Percentiles rank a stretch among this genome's conserved stretches.
Evolutionary conservation across 768 basidiomycete genomes (phyloP).

Genomic region (Lactarius indigo): DNA sequence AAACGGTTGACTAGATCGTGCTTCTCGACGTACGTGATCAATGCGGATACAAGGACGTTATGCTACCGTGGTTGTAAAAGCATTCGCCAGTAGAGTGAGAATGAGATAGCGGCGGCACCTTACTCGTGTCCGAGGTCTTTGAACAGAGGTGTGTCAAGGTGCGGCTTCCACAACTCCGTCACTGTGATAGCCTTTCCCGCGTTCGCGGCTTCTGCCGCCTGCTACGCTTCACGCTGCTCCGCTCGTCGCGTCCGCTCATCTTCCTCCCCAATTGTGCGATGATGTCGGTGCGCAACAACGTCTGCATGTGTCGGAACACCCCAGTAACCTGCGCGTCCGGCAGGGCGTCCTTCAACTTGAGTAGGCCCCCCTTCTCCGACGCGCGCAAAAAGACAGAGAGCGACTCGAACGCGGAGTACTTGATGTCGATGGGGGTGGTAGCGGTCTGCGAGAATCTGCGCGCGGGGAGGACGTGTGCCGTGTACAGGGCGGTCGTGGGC

Average conservation of each 20-base stretch:
- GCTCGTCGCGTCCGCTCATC: conserved; percentile 62
- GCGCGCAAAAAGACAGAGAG: conserved; percentile 76
- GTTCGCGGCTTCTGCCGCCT: conserved; percentile 50
- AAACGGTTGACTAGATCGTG: conserved; percentile 60
- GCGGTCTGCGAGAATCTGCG: conserved; percentile 59
- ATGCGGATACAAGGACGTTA: conserved; percentile 50
- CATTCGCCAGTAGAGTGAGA: not conserved
- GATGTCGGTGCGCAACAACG: conserved; percentile 47
- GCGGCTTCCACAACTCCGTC: conserved; percentile 75
- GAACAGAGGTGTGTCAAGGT: conserved; percentile 57
- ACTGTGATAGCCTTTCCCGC: conserved; percentile 49
- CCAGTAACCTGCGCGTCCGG: conserved; percentile 35
- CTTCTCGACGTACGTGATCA: conserved; percentile 60
- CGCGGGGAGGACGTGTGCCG: conserved; percentile 72
- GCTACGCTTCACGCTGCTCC: conserved; percentile 48
- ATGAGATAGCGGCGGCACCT: conserved; percentile 26
- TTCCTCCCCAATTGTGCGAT: conserved; percentile 59
- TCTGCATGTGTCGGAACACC: conserved; percentile 56
- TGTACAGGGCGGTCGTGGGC: conserved; percentile 70
- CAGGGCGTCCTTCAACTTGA: conserved; percentile 64
- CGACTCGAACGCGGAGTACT: conserved; percentile 76
- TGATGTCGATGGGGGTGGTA: conserved; percentile 58
- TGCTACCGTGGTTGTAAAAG: conserved; percentile 35
- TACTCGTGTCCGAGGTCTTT: conserved; percentile 60
- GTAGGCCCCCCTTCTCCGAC: conserved; percentile 68